Base-by-base conservation (phyloP, 176 grass and related monocot species). In the Saccharum spontaneum region DNA sequence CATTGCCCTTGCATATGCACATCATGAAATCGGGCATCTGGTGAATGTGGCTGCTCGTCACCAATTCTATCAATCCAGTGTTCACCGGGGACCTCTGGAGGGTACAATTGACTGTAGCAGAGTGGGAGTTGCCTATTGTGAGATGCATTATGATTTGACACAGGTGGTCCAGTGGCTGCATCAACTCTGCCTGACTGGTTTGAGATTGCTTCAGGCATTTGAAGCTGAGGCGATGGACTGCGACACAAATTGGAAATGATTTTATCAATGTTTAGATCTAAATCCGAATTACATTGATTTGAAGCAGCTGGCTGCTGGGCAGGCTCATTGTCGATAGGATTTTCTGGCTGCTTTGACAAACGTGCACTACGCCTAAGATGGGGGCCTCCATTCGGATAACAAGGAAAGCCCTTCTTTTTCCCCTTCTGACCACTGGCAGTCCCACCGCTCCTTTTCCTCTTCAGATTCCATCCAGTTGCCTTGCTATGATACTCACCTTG, bases 191-290 rank as follows among this genome's bases (percentile, higher is more conserved):
- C 63, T 13, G 39, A 76, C 49, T 37, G 62, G 73, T 22, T 87
- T 76, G 79, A 69, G 34, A 24, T 75, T 82, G 79, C 39, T 82
- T 62, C 70, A 69, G 79, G 48, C 46, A 82, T 76, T 70, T 82
- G 62, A 20, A 60, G 63, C 26, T 4, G 79, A 62, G 22, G 72
- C 6, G 12, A 40, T 62, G 86, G 30, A 70, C 64, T 77, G 71
- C 60, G 78, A 69, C 78, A 87, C 63, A 87, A 37, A 76, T 55
- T 82, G 61, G 71, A 62, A 68, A 87, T 76, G 79, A 87, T 82
- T 38, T 43, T 15, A 31, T 82, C 39, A 68, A 77, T 61, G 50
- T 82, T 74, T 62, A 79, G 79, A 83, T 87, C 72, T 82, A 65
- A 62, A 61, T 61, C 72, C 70, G 28, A 40, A 61, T 61, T 48